Conservation (phyloP, 495 filamentous ascomycete genomes). For the Achaetomiella virescens region DNA sequence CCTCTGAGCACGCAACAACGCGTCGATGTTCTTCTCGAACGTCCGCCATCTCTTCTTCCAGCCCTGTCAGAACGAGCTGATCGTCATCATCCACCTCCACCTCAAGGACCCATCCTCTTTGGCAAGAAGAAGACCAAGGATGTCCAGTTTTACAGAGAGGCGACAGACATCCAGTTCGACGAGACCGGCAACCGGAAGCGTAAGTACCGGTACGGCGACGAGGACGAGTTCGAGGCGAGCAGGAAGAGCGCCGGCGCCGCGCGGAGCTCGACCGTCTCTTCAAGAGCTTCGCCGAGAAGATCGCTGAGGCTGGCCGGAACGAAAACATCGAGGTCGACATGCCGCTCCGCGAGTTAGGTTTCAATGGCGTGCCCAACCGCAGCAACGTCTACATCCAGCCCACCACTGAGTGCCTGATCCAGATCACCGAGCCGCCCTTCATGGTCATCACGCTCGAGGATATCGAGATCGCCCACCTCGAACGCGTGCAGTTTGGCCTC, state of each 20-base stretch:
- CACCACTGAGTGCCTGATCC: constrained; percentile 96
- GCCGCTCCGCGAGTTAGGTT: constrained; percentile 92
- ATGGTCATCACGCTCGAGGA: constrained; percentile 90
- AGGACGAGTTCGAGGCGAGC: constrained; percentile 98
- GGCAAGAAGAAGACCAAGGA: constrained; percentile 95
- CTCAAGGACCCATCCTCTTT: constrained; percentile 95
- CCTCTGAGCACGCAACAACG: constrained; percentile 72
- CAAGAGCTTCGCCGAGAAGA: constrained; percentile 95
- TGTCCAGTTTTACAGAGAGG: constrained; percentile 96
- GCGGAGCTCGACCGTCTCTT: constrained; percentile 92
- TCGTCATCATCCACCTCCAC: constrained; percentile 97
- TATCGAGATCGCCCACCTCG: constrained; percentile 92
- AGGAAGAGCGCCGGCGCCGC: constrained; percentile 86
- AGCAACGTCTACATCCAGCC: constrained; percentile 93
- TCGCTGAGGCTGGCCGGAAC: constrained; percentile 83
- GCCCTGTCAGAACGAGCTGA: constrained; percentile 88
- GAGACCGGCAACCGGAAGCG: constrained; percentile 97
- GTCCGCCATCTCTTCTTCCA: constrained; percentile 99
- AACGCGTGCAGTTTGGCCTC: constrained; percentile 94
- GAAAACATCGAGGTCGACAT: constrained; percentile 85
- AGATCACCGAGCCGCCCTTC: constrained; percentile 95
- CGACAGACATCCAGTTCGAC: constrained; percentile 97
- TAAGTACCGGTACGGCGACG: constrained; percentile 96
- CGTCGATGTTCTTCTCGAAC: constrained; percentile 95
- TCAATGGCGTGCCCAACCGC: constrained; percentile 91